Conservation (phyloP, 2,329 filamentous ascomycete species). For the Fusarium citri region DNA sequence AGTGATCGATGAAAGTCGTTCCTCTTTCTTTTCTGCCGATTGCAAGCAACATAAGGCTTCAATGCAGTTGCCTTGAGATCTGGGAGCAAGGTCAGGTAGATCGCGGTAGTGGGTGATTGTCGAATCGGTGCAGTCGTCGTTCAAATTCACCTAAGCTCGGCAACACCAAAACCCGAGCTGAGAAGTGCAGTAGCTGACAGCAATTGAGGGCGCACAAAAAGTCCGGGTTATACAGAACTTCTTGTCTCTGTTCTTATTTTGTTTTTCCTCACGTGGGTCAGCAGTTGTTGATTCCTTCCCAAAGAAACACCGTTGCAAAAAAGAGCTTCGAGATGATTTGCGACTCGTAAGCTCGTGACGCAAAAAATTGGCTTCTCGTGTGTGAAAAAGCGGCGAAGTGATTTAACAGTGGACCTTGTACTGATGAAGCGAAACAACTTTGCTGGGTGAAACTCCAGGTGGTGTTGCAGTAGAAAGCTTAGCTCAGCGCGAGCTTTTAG, state of each 20-base stretch:
- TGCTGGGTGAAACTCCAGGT: slow-evolving; percentile 26
- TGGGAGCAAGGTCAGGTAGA: not conserved
- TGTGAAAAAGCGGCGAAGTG: slow-evolving; percentile 30
- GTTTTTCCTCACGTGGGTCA: slow-evolving; percentile 25
- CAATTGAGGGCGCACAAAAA: slow-evolving; percentile 17
- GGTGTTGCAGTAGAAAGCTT: slow-evolving; percentile 37
- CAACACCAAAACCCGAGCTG: slow-evolving; percentile 20
- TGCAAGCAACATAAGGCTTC: not conserved
- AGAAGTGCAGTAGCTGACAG: slow-evolving; percentile 29
- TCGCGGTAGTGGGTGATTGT: not conserved
- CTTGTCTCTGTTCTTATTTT: slow-evolving; percentile 20
- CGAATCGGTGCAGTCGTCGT: slow-evolving; percentile 8
- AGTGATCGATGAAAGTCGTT: not conserved
- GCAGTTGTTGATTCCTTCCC: slow-evolving; percentile 5
- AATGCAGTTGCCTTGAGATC: not conserved
- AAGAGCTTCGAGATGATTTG: slow-evolving; percentile 23
- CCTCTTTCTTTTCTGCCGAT: slow-evolving; percentile 8
- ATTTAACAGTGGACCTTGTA: slow-evolving; percentile 36
- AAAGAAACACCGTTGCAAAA: slow-evolving; percentile 24
- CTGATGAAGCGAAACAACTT: slow-evolving; percentile 33
- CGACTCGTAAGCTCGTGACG: slow-evolving; percentile 43
- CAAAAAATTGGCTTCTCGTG: slow-evolving; percentile 33
- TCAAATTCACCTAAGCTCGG: slow-evolving; percentile 5
- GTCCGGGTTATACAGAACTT: slow-evolving; percentile 22
- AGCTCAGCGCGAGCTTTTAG: slow-evolving; percentile 37